phyloP scores from a whole-genome alignment of 2,329 filamentous ascomycete species.

The Aphanocladium album region DNA sequence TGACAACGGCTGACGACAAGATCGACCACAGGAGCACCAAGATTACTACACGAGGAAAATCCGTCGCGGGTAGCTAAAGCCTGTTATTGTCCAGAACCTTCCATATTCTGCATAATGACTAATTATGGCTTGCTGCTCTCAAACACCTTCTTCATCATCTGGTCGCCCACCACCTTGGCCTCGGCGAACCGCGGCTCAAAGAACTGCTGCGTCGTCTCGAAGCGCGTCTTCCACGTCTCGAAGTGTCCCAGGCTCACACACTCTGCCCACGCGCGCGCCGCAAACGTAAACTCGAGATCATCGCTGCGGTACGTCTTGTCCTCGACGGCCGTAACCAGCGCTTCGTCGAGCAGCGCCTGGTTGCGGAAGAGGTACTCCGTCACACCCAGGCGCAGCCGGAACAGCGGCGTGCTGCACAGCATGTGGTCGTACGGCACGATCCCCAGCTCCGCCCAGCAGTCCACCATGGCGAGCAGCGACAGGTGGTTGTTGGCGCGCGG shows the following conservation, averaged over 20 bases:
- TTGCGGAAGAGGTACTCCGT: slow-evolving; percentile 94
- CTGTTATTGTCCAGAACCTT: no score
- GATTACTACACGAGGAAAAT: no score
- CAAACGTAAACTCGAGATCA: slow-evolving; percentile 96
- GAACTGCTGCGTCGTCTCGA: slow-evolving; percentile 83
- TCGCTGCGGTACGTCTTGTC: slow-evolving; percentile 92
- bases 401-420: slow-evolving; percentile 97
- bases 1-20: no score
- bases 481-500: slow-evolving; percentile 85
- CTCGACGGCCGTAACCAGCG: slow-evolving; percentile 77
- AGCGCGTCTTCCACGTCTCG: slow-evolving; percentile 86
- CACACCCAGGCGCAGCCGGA: slow-evolving; percentile 94
- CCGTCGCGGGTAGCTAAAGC: no score
- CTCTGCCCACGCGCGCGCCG: slow-evolving; percentile 91
- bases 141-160: slow-evolving; percentile 95
- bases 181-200: slow-evolving; percentile 88
- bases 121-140: slow-evolving; percentile 59
- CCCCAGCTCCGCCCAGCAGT: slow-evolving; percentile 91
- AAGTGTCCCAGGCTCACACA: slow-evolving; percentile 89
- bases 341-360: slow-evolving; percentile 72
- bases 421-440: slow-evolving; percentile 99
- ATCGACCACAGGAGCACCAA: no score
- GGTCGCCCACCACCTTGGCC: slow-evolving; percentile 81
- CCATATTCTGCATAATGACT: no score
- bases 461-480: slow-evolving; percentile 90